Evolutionary conservation across 1,284 basidiomycete genomes (phyloP).

Genomic region (Trichosporon inkin): DNA sequence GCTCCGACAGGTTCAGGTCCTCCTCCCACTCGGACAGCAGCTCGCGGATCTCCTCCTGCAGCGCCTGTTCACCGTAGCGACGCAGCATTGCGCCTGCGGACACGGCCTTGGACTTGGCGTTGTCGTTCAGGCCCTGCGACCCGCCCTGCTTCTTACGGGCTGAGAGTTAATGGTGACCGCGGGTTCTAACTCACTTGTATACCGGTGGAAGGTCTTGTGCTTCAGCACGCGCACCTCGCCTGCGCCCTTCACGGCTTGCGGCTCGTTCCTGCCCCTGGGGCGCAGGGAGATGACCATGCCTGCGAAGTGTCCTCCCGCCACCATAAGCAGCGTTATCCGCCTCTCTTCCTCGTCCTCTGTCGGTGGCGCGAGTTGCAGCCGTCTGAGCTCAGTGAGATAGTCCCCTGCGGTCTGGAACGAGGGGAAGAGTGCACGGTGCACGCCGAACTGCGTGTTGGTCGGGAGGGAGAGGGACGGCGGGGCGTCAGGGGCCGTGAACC

Average conservation of each 20-base stretch:
- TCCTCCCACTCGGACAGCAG: constrained; percentile 78
- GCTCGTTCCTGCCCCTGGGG: constrained; percentile 57
- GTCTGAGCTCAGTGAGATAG: constrained; percentile 55
- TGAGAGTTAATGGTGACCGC: constrained; percentile 40
- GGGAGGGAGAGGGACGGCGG: constrained; percentile 46
- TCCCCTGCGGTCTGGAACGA: constrained; percentile 50
- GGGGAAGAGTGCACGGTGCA: constrained; percentile 74
- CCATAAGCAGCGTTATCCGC: constrained; percentile 91
- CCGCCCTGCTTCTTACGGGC: constrained; percentile 97
- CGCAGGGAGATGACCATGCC: constrained; percentile 70
- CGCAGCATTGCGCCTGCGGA: constrained; percentile 92
- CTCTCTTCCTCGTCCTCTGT: constrained; percentile 58
- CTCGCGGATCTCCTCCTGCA: constrained; percentile 86
- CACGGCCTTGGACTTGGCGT: constrained; percentile 84
- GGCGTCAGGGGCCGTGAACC: constrained; percentile 69
- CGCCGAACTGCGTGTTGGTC: constrained; percentile 73
- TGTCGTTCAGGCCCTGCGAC: constrained; percentile 86
- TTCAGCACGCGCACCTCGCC: constrained; percentile 69
- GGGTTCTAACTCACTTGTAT: constrained; percentile 78
- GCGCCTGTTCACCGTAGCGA: constrained; percentile 88
- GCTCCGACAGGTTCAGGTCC: constrained; percentile 72
- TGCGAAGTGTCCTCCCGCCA: constrained; percentile 95
- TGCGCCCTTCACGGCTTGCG: constrained; percentile 54
- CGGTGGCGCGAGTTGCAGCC: constrained; percentile 60
- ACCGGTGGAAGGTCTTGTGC: constrained; percentile 97